Evolutionary conservation across 768 basidiomycete genomes (phyloP).

Genomic region (Termitomyces sp.): DNA sequence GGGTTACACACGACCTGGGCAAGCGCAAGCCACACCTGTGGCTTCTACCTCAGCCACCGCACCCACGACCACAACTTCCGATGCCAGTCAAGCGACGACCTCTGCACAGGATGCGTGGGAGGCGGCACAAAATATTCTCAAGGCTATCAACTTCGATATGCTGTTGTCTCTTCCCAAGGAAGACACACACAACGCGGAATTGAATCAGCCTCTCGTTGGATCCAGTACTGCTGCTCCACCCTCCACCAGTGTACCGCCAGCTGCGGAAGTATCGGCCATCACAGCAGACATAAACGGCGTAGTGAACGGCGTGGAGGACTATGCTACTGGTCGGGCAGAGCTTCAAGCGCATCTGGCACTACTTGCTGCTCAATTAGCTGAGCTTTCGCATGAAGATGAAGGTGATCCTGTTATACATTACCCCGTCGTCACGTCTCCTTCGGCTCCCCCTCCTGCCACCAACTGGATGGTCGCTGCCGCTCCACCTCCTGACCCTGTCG

Average conservation of each 20-base stretch:
- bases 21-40: conserved; percentile 18
- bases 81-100: conserved; percentile 21
- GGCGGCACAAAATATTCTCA: conserved; percentile 72
- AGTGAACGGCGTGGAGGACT: not conserved
- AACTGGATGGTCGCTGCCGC: not conserved
- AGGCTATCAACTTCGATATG: conserved; percentile 68
- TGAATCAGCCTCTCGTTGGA: not conserved
- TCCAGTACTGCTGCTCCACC: not conserved
- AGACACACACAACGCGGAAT: conserved; percentile 18
- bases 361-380: conserved; percentile 66
- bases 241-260: not conserved
- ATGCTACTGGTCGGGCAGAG: conserved; percentile 41
- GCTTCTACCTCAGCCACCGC: conserved; percentile 6
- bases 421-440: conserved; percentile 1
- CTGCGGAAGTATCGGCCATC: not conserved
- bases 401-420: conserved; percentile 13
- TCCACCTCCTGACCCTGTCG: not conserved
- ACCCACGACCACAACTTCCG: conserved; percentile 10
- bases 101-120: conserved; percentile 65
- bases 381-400: conserved; percentile 49
- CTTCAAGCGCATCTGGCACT: conserved; percentile 71
- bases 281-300: not conserved
- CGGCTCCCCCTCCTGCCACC: not conserved
- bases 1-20: conserved; percentile 18
- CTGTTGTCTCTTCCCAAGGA: conserved; percentile 39